Evolutionary conservation across 2,329 filamentous ascomycete genomes (phyloP).

Genomic region (Paracoccidioides brasiliensis): DNA sequence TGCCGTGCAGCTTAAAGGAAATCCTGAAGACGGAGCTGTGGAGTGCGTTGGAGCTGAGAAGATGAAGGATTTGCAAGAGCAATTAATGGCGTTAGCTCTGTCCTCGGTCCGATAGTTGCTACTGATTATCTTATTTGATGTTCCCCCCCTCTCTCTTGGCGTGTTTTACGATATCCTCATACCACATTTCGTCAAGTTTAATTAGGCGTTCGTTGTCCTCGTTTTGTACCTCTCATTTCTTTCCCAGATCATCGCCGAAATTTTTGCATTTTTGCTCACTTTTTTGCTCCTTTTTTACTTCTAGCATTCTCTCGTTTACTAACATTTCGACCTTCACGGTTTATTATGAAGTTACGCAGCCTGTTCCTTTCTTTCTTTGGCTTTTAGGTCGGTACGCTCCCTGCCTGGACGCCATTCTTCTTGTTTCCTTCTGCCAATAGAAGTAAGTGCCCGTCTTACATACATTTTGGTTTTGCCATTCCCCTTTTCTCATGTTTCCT

Average conservation of each 20-base stretch:
- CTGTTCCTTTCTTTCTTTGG: background rate
- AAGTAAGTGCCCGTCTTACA: background rate
- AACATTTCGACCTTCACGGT: background rate
- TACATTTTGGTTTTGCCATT: too few relatives aligned
- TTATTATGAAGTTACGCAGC: conserved; percentile 2
- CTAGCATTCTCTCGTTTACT: background rate
- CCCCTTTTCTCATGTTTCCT: background rate
- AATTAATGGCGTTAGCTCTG: conserved; percentile 7
- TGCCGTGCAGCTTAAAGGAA: conserved; percentile 23
- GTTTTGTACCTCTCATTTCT: background rate
- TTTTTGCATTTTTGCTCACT: background rate
- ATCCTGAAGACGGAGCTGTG: conserved; percentile 7
- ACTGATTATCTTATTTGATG: background rate
- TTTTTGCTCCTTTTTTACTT: background rate
- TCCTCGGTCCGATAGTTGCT: background rate
- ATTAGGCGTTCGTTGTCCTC: background rate
- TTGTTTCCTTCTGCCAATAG: background rate
- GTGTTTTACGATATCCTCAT: background rate
- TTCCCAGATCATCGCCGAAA: too few relatives aligned
- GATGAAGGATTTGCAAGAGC: conserved; percentile 6
- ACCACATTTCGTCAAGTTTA: background rate
- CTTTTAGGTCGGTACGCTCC: background rate
- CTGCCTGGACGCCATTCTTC: background rate
- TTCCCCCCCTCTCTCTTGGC: background rate
- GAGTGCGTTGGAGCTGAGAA: conserved; percentile 8